A percentile compares a stretch with the other conserved stretches of the same genome.
These are phyloP conservation scores for Solanum okadae DNA, from an alignment of 257 asterid genomes.

Conservation along the genomic window DNA sequence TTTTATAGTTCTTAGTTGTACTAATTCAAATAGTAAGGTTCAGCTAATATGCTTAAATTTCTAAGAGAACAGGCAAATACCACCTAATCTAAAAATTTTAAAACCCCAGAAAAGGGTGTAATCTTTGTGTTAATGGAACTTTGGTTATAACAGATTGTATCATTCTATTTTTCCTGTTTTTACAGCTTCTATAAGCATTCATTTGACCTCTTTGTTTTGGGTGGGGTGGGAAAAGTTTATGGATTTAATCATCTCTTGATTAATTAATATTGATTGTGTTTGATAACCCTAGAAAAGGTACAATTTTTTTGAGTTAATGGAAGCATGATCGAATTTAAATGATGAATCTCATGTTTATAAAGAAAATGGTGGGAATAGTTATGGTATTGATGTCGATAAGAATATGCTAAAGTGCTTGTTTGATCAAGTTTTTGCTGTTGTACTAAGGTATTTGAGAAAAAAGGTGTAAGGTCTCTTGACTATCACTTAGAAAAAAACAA, in stretches of 20 bases:
- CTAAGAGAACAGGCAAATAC: not conserved
- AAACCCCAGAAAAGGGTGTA: not conserved
- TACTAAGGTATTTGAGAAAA: slow-evolving; percentile 20
- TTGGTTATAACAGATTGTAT: slow-evolving; percentile 10
- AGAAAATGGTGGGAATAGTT: slow-evolving; percentile 1
- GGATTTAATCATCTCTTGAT: not conserved
- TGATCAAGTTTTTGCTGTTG: slow-evolving; percentile 32
- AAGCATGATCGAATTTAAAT: slow-evolving; percentile 27
- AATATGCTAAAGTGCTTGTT: slow-evolving; percentile 46
- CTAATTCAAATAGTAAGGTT: not conserved
- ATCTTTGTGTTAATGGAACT: slow-evolving; percentile 24
- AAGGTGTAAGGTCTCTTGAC: not conserved
- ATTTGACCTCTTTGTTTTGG: not conserved
- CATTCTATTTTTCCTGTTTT: not conserved
- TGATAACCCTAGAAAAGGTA: not conserved
- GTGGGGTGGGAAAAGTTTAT: not conserved
- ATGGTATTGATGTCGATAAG: slow-evolving; percentile 34
- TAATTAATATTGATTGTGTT: not conserved
- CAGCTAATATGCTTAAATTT: not conserved
- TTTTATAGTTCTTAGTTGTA: not conserved
- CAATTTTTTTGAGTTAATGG: slow-evolving; percentile 25
- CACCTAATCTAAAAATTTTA: not conserved
- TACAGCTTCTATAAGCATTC: not conserved
- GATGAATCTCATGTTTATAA: not conserved
- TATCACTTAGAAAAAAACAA: slow-evolving; percentile 20